Evolutionary conservation across 257 asterid genomes (phyloP), one percentile per base, ranked within the genome.

Genomic region (Dorcoceras hygrometricum): DNA sequence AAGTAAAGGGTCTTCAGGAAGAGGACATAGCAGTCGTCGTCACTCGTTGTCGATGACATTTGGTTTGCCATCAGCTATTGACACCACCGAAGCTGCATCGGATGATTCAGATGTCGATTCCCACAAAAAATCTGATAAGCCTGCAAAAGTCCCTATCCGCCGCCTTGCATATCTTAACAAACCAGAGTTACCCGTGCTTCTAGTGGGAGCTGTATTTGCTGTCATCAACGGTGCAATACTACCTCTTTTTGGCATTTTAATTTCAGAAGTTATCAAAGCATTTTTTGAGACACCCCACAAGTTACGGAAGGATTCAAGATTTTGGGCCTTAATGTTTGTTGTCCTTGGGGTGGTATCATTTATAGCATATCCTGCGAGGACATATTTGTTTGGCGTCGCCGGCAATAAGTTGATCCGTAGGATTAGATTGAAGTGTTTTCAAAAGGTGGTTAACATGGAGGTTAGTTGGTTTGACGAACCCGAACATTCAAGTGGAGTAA

Each of bases 381-480:
- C 80, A 4, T 46, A 72, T 54, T 67, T 80, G 2, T 85, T 82
- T 68, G 69, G 82, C 18, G 36, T 78, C 46, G 81, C 84, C 34
- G 86, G 88, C 22, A 71, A 64, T 72, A 82, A 67, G 73, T 67
- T 85, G 63, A 68, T 82, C 23, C 7, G 63, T 22, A 53, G 86
- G 39, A 75, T 85, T 59, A 78, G 84, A 68, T 57, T 70, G 14
- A 78, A 76, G 83, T 78, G 80, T 59, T 85, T 82, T 27, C 60
- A 72, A 46, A 85, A 82, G 61, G 71, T 76, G 62, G 78, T 85
- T 29, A 78, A 80, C 67, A 82, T 75, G 84, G 84, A 85, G 71
- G 62, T 85, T 29, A 76, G 86, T 39, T 82, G 88, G 86, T 82
- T 72, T 25, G 91, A 80, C 7, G 72, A 71, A 68, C 76, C 77